These are phyloP conservation scores for Trypanosoma congolense DNA, from an alignment of 208 protist genomes.

Conservation along the genomic window DNA sequence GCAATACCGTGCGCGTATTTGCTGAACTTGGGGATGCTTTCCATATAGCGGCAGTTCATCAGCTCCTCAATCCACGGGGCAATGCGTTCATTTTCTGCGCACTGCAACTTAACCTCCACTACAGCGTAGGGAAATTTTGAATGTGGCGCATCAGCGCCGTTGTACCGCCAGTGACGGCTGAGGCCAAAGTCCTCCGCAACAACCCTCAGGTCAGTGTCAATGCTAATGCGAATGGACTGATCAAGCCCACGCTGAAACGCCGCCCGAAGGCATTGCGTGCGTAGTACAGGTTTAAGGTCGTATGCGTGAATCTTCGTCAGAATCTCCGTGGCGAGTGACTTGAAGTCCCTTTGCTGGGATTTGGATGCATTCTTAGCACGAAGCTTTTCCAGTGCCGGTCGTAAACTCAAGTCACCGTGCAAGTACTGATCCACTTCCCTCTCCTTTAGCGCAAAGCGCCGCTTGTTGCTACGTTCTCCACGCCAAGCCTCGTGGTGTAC, in stretches of 20 bases:
- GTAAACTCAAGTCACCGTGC: conserved; percentile 57
- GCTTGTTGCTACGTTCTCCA: conserved; percentile 86
- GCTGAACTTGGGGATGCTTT: conserved; percentile 85
- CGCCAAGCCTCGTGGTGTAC: conserved; percentile 86
- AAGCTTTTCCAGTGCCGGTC: conserved; percentile 69
- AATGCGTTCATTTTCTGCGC: conserved; percentile 83
- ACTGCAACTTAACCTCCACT: conserved; percentile 87
- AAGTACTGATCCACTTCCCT: conserved; percentile 77
- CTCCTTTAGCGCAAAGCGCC: conserved; percentile 80
- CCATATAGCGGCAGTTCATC: conserved; percentile 87
- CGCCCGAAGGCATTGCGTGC: conserved; percentile 78
- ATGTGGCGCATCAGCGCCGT: conserved; percentile 51
- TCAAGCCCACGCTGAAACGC: conserved; percentile 84
- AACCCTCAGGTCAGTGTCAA: conserved; percentile 83
- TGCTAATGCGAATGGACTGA: conserved; percentile 81
- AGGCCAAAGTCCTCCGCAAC: conserved; percentile 83
- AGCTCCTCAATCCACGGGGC: conserved; percentile 87
- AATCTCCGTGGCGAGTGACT: conserved; percentile 77
- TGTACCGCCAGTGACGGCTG: conserved; percentile 83
- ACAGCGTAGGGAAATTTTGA: conserved; percentile 85
- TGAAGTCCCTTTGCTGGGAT: conserved; percentile 69
- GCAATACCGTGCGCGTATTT: conserved; percentile 90
- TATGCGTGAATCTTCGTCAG: conserved; percentile 80
- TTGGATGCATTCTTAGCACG: conserved; percentile 67
- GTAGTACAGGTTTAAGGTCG: conserved; percentile 79